Conservation (phyloP, 345 rosid genomes). For the Populus alba region DNA sequence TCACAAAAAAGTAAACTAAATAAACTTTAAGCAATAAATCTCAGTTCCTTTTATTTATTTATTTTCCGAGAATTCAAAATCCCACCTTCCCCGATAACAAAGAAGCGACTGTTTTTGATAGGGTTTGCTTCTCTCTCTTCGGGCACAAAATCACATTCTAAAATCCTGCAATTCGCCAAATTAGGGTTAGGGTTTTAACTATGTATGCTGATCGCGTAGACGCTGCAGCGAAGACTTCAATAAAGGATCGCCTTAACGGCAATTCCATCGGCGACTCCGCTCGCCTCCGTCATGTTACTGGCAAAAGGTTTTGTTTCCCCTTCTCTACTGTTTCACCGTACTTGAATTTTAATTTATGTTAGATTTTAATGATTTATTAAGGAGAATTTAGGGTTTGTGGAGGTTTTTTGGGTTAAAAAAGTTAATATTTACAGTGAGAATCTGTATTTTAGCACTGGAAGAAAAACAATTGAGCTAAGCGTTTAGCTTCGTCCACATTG, state of each 20-base stretch:
- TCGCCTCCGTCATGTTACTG: constrained; percentile 58
- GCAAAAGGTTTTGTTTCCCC: constrained; percentile 60
- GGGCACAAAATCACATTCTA: neutral
- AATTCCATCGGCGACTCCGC: constrained; percentile 44
- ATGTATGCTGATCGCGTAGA: constrained; percentile 98
- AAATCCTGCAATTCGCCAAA: neutral
- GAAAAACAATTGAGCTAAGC: neutral
- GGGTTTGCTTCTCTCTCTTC: neutral
- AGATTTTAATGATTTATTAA: neutral
- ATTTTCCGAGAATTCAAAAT: neutral
- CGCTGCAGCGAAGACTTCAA: constrained; percentile 49
- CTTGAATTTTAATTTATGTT: neutral
- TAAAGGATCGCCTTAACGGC: constrained; percentile 80
- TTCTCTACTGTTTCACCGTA: too few relatives aligned
- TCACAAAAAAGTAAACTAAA: too few relatives aligned
- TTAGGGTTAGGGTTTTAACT: constrained; percentile 45
- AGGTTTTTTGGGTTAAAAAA: neutral
- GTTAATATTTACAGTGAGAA: neutral
- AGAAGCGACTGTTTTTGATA: too few relatives aligned
- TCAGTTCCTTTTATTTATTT: too few relatives aligned
- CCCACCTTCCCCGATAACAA: neutral
- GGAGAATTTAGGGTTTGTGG: neutral
- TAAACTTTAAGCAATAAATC: too few relatives aligned
- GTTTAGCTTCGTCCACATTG: neutral
- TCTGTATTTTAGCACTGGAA: neutral